Conservation (phyloP, 306 rosid species). For the Cajanus cajan region DNA sequence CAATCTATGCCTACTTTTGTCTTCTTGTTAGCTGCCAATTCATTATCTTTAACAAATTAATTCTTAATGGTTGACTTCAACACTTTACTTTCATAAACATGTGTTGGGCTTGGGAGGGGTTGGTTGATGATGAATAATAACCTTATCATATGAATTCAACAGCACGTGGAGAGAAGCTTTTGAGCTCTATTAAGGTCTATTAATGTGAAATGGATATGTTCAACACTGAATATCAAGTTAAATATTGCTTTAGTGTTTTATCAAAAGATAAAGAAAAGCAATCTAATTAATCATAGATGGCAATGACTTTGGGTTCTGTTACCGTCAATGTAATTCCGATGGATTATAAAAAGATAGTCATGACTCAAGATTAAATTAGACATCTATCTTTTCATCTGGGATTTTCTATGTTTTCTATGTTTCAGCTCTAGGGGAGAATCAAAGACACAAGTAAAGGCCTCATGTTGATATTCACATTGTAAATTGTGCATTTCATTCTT, state of each 20-base stretch:
- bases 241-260: not conserved
- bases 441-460: slow-evolving; percentile 18
- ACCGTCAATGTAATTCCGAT: too few relatives aligned
- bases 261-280: not conserved
- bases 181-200: not conserved
- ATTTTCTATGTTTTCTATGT: not conserved
- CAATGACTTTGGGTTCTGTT: too few relatives aligned
- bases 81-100: slow-evolving; percentile 5
- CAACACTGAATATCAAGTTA: slow-evolving; percentile 9
- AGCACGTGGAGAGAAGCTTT: not conserved
- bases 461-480: slow-evolving; percentile 12
- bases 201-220: slow-evolving; percentile 3
- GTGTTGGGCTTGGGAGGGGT: not conserved
- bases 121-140: slow-evolving; percentile 15
- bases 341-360: too few relatives aligned
- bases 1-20: slow-evolving; percentile 15
- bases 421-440: slow-evolving; percentile 5
- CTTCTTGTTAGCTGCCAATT: not conserved
- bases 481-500: slow-evolving; percentile 21
- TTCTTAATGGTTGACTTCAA: not conserved
- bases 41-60: not conserved
- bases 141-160: slow-evolving; percentile 12
- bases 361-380: not conserved
- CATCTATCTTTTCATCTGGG: slow-evolving; percentile 1
- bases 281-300: slow-evolving; percentile 14